Percentiles rank a stretch among this genome's conserved stretches.
Conservation (phyloP, 75 land plant genomes). For the Larix kaempferi region DNA sequence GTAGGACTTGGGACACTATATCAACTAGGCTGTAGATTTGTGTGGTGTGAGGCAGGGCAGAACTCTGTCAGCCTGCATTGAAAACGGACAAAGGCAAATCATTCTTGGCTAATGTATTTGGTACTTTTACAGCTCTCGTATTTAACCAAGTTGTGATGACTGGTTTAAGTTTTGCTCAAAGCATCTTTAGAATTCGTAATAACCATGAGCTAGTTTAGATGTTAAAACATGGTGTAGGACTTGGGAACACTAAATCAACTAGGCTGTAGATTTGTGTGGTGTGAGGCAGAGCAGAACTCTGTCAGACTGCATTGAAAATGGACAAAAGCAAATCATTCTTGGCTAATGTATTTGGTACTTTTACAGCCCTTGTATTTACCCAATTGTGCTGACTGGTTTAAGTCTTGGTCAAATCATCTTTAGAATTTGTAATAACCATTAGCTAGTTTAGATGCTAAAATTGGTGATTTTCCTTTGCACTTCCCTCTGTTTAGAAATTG, state of each 20-base stretch:
- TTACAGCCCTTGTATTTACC: not conserved
- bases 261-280: conserved; percentile 2
- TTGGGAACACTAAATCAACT: conserved; percentile 1
- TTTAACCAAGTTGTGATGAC: not conserved
- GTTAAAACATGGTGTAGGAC: not conserved
- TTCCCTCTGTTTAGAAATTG: not conserved
- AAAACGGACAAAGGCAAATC: conserved; percentile 10
- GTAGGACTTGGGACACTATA: conserved; percentile 7
- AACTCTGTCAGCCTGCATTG: conserved; percentile 9
- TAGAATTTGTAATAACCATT: not conserved
- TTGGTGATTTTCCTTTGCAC: no score
- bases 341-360: conserved; percentile 7
- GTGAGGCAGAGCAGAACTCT: conserved; percentile 2
- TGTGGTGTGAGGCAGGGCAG: not conserved
- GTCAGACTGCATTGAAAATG: conserved; percentile 8
- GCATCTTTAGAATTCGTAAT: not conserved
- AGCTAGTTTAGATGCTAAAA: not conserved
- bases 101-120: conserved; percentile 13
- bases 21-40: conserved; percentile 6
- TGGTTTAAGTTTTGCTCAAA: not conserved
- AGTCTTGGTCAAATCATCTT: not conserved
- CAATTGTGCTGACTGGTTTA: not conserved
- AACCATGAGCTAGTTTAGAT: no score
- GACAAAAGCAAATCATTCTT: conserved; percentile 12
- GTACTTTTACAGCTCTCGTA: not conserved